A percentile compares a stretch with the other conserved stretches of the same genome.
Conservation (phyloP, 495 filamentous ascomycete species). For the Podospora comata region DNA sequence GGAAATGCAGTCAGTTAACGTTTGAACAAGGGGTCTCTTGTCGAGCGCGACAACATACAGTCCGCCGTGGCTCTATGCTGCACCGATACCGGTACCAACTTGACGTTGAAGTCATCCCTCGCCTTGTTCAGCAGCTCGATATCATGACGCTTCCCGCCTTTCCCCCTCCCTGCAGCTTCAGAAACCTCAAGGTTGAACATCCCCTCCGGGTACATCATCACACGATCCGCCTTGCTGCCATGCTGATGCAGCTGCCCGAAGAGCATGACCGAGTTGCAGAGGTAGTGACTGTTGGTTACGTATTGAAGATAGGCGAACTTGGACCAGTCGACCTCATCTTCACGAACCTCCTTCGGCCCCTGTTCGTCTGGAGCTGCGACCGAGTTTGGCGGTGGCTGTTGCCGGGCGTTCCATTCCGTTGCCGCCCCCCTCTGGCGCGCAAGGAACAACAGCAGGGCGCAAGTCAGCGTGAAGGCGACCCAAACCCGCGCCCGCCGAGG, state of each 20-base stretch:
- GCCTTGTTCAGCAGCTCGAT: constrained; percentile 59
- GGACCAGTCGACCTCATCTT: constrained; percentile 49
- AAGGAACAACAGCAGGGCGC: not conserved
- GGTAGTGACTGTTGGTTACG: constrained; percentile 62
- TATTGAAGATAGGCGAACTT: constrained; percentile 69
- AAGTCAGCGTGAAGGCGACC: not conserved
- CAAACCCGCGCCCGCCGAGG: not conserved
- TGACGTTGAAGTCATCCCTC: constrained; percentile 57
- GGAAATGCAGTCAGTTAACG: constrained; percentile 18
- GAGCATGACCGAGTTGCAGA: constrained; percentile 76
- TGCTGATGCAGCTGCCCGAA: constrained; percentile 61
- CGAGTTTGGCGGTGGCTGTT: not conserved
- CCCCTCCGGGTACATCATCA: constrained; percentile 61
- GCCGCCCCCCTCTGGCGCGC: not conserved
- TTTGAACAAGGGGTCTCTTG: not conserved
- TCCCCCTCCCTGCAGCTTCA: constrained; percentile 47
- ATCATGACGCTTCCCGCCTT: constrained; percentile 23
- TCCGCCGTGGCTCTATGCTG: constrained; percentile 46
- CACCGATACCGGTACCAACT: constrained; percentile 58
- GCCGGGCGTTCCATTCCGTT: not conserved
- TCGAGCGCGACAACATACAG: constrained; percentile 27
- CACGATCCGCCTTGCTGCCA: constrained; percentile 59
- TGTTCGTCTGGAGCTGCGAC: not conserved
- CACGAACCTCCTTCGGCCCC: not conserved
- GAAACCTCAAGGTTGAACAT: constrained; percentile 4